Evolutionary conservation across 2,329 filamentous ascomycete genomes (phyloP).

Genomic region (Aspergillus hiratsukae): DNA sequence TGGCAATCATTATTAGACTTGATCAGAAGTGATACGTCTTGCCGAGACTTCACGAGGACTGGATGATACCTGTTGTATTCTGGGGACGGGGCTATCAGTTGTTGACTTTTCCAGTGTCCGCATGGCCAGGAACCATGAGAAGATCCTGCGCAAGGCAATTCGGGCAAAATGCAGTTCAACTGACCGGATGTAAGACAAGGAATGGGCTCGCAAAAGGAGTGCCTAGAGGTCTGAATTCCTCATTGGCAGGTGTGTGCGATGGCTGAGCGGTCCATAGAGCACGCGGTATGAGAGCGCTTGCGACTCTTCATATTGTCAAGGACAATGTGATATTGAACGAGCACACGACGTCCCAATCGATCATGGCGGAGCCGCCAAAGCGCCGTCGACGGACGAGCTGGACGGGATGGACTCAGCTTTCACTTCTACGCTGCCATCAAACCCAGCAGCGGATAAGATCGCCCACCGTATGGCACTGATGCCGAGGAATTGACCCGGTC

Average conservation of each 20-base stretch:
- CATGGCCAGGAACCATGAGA: background rate
- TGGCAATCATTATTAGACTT: too few species aligned
- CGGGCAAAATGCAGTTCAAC: background rate
- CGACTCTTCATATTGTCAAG: background rate
- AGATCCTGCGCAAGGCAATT: background rate
- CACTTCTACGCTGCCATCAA: constrained; percentile 42
- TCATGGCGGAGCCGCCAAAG: constrained; percentile 2
- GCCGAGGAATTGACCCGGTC: constrained; percentile 49
- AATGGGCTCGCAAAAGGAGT: background rate
- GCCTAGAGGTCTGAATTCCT: background rate
- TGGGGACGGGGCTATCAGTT: background rate
- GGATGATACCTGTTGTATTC: background rate
- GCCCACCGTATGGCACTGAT: constrained; percentile 61
- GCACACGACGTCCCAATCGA: constrained; percentile 5
- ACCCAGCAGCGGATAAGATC: constrained; percentile 57
- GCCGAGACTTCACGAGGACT: too few species aligned
- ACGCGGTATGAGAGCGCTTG: background rate
- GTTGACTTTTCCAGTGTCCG: background rate
- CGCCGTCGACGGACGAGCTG: background rate
- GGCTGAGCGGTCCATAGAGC: background rate
- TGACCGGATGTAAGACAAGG: background rate
- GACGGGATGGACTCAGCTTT: constrained; percentile 10
- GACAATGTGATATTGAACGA: background rate
- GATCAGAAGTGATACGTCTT: too few species aligned
- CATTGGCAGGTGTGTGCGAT: background rate